phyloP scores from a whole-genome alignment of 371 early-diverging fungal genomes.

The Nematocida homosporus region DNA sequence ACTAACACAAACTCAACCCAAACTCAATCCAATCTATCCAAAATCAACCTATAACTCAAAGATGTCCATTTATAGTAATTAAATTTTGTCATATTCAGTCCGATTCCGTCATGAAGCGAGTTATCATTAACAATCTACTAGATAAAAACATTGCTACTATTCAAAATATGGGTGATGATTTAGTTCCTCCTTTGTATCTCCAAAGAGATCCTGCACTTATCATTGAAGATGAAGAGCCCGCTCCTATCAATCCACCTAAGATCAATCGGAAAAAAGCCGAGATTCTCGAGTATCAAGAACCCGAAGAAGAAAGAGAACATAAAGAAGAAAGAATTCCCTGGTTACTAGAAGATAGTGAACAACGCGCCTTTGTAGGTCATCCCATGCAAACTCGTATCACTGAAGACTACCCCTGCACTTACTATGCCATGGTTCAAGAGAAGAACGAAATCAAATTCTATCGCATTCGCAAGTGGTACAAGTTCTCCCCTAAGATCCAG shows the following conservation, averaged over 20 bases:
- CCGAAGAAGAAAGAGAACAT: slow-evolving; percentile 60
- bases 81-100: no score
- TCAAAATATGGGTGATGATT: slow-evolving; percentile 34
- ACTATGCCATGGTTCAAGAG: slow-evolving; percentile 65
- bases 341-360: slow-evolving; percentile 59
- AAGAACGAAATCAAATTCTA: slow-evolving; percentile 73
- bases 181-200: slow-evolving; percentile 44
- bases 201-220: slow-evolving; percentile 38
- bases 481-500: slow-evolving; percentile 75
- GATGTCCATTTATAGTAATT: no score
- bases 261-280: slow-evolving; percentile 65
- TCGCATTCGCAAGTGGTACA: slow-evolving; percentile 81
- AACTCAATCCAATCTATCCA: no score
- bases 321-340: slow-evolving; percentile 61
- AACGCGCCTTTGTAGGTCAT: slow-evolving; percentile 57
- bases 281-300: slow-evolving; percentile 63
- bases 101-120: no score
- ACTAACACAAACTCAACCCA: no score
- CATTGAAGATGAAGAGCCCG: slow-evolving; percentile 48
- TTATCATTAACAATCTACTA: slow-evolving; percentile 22
- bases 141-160: slow-evolving; percentile 52
- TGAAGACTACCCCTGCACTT: slow-evolving; percentile 43
- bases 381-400: slow-evolving; percentile 53
- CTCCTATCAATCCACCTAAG: slow-evolving; percentile 31
- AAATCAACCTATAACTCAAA: no score